Percentiles rank a stretch among this genome's conserved stretches.
These are phyloP conservation scores for Polyplosphaeria fusca DNA, from an alignment of 495 filamentous ascomycete species.

Conservation along the genomic window DNA sequence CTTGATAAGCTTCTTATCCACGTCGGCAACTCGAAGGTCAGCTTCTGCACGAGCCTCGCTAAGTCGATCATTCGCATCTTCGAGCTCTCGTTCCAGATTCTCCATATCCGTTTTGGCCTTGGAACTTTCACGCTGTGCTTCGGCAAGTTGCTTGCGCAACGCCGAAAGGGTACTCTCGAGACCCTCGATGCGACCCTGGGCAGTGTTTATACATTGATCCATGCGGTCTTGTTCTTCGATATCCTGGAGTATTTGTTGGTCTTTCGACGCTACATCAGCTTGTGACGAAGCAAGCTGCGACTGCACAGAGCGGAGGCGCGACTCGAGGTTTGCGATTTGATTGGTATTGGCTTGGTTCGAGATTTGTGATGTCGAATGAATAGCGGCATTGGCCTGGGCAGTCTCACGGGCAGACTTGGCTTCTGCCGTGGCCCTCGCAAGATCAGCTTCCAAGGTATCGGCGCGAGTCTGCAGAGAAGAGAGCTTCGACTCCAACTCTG, in stretches of 20 bases:
- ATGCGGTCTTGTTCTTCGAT: conserved; percentile 27
- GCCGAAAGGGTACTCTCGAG: conserved; percentile 21
- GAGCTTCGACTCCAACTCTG: conserved; percentile 7
- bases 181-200: conserved; percentile 20
- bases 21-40: conserved; percentile 12
- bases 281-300: conserved; percentile 15
- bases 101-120: conserved; percentile 14
- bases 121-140: conserved; percentile 12
- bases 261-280: conserved; percentile 15
- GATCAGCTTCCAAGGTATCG: conserved; percentile 11
- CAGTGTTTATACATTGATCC: conserved; percentile 13
- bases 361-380: not conserved
- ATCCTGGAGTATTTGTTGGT: conserved; percentile 21
- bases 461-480: conserved; percentile 7
- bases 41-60: conserved; percentile 19
- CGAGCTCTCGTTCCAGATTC: conserved; percentile 13
- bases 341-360: not conserved
- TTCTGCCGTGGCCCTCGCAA: conserved; percentile 21
- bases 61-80: conserved; percentile 13
- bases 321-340: conserved; percentile 14
- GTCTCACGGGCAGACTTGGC: conserved; percentile 11
- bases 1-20: conserved; percentile 24
- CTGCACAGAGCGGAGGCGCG: conserved; percentile 17
- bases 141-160: conserved; percentile 26
- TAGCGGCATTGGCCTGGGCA: conserved; percentile 5